A percentile compares a stretch with the other conserved stretches of the same genome.
These are phyloP conservation scores for Pyrenophora teres DNA, from an alignment of 2,329 filamentous ascomycete species.

Conservation along the genomic window DNA sequence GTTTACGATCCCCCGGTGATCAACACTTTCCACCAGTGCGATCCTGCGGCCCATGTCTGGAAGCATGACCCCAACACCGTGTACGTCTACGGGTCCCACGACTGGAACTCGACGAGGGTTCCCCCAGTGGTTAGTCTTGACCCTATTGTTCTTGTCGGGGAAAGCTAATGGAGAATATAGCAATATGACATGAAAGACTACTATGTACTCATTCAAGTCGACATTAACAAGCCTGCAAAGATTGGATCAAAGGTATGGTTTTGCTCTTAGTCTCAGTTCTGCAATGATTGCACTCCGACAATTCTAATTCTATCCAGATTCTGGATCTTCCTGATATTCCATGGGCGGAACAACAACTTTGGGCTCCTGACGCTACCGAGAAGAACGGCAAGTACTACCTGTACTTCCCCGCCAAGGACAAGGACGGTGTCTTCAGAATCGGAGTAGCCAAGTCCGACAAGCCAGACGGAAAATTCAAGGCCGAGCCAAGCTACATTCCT, in stretches of 20 bases:
- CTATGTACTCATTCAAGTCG: constrained; percentile 70
- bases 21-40: constrained; percentile 11
- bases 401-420: constrained; percentile 75
- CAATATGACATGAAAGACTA: constrained; percentile 84
- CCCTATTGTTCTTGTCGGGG: not conserved
- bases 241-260: constrained; percentile 68
- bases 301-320: not conserved
- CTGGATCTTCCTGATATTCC: constrained; percentile 59
- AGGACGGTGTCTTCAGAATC: constrained; percentile 70
- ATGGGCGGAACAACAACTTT: constrained; percentile 77
- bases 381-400: constrained; percentile 73
- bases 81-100: constrained; percentile 13
- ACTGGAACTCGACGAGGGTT: constrained; percentile 5
- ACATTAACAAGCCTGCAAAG: constrained; percentile 60
- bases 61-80: constrained; percentile 12
- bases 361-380: constrained; percentile 74
- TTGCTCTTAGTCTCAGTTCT: not conserved
- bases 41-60: constrained; percentile 14
- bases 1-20: constrained; percentile 13
- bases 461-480: constrained; percentile 70
- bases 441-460: constrained; percentile 68
- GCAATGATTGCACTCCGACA: not conserved
- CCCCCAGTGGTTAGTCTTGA: not conserved
- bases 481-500: constrained; percentile 65
- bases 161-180: constrained; percentile 41